A percentile compares a stretch with the other conserved stretches of the same genome.
Conservation (phyloP, 768 basidiomycete genomes). For the Baorangia bicolor region DNA sequence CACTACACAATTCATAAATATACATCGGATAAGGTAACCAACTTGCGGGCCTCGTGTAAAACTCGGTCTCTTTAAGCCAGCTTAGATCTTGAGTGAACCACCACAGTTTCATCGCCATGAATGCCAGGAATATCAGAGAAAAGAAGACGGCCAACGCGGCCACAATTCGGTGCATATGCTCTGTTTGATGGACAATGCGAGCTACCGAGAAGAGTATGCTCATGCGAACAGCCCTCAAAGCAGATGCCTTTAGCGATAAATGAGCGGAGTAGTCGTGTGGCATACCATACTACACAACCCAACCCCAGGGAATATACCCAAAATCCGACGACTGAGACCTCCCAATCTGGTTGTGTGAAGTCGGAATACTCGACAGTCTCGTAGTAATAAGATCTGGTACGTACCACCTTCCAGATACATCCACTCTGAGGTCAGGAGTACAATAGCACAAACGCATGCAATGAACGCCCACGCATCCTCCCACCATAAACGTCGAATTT, state of each 20-base stretch:
- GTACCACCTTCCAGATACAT: constrained; percentile 17
- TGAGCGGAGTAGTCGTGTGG: neutral
- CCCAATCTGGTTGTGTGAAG: constrained; percentile 1
- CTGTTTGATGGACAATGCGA: constrained; percentile 17
- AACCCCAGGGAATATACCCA: constrained; percentile 11
- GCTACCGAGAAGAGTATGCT: constrained; percentile 22
- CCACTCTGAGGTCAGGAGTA: constrained; percentile 12
- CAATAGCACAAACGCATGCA: constrained; percentile 4
- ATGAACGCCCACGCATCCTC: constrained; percentile 21
- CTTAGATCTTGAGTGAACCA: constrained; percentile 2
- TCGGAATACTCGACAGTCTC: neutral
- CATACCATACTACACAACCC: constrained; percentile 18
- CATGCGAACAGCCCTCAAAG: constrained; percentile 21
- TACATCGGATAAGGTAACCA: constrained; percentile 5
- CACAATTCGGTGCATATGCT: constrained; percentile 8
- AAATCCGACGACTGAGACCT: constrained; percentile 6
- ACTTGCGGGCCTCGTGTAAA: neutral
- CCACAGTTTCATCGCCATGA: constrained; percentile 11
- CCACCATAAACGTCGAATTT: constrained; percentile 21
- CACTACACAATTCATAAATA: constrained; percentile 15
- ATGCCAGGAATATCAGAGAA: constrained; percentile 5
- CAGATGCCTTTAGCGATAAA: neutral
- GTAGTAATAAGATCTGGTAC: neutral
- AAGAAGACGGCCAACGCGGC: constrained; percentile 8
- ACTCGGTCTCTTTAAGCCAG: constrained; percentile 3